Conservation (phyloP, 75 land plant species). For the Selaginella moellendorffii region DNA sequence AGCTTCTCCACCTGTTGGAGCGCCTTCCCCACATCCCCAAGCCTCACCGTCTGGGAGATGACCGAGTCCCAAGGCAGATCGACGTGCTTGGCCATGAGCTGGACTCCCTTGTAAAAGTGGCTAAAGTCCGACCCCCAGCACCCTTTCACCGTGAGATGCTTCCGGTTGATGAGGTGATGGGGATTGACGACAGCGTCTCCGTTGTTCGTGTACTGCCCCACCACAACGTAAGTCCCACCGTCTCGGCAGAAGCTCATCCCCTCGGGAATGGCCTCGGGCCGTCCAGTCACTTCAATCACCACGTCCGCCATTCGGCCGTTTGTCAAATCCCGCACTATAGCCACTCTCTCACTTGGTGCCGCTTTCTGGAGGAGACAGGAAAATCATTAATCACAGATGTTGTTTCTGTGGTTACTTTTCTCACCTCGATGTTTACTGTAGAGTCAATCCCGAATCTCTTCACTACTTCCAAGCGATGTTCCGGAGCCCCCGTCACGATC, state of each 20-base stretch:
- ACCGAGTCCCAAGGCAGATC: slow-evolving; percentile 31
- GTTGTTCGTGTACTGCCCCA: slow-evolving; percentile 45
- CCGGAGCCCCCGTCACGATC: slow-evolving; percentile 37
- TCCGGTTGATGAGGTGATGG: slow-evolving; percentile 31
- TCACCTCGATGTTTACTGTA: slow-evolving; percentile 32
- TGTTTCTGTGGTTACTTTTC: too few species aligned
- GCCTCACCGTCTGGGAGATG: slow-evolving; percentile 23
- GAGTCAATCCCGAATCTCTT: slow-evolving; percentile 25
- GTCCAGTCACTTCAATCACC: slow-evolving; percentile 38
- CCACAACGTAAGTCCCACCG: slow-evolving; percentile 38
- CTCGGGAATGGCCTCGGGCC: slow-evolving; percentile 40
- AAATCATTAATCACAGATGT: too few species aligned
- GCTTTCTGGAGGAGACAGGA: slow-evolving; percentile 10
- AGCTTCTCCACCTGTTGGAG: slow-evolving; percentile 32
- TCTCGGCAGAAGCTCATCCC: slow-evolving; percentile 35
- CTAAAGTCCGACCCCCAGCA: slow-evolving; percentile 48
- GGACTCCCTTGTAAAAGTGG: slow-evolving; percentile 39
- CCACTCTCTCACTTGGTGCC: slow-evolving; percentile 15
- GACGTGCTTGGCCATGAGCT: slow-evolving; percentile 31
- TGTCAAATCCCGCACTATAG: slow-evolving; percentile 17
- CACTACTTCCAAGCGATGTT: slow-evolving; percentile 29
- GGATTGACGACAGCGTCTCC: slow-evolving; percentile 34
- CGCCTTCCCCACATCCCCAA: slow-evolving; percentile 25
- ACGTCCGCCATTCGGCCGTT: slow-evolving; percentile 29
- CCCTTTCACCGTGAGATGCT: slow-evolving; percentile 34